phyloP scores from a whole-genome alignment of 306 rosid genomes.

The Oxytropis ochrocephala region DNA sequence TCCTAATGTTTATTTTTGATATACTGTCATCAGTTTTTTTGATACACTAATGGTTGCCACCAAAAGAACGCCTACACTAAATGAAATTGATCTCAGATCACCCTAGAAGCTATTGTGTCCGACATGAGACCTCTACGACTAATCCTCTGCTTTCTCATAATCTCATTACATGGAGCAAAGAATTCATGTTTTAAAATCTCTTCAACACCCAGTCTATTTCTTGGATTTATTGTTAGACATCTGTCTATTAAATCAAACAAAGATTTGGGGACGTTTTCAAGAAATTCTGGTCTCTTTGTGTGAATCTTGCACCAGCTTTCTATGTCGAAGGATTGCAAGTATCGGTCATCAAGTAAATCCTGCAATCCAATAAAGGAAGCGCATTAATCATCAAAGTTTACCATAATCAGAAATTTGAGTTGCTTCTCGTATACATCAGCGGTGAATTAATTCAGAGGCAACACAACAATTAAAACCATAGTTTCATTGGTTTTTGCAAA shows the following conservation, averaged over 20 bases:
- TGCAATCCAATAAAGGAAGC: constrained; percentile 24
- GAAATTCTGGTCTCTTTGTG: constrained; percentile 51
- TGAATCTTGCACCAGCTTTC: constrained; percentile 52
- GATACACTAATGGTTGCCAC: neutral
- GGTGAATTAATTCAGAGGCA: neutral
- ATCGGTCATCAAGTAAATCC: constrained; percentile 43
- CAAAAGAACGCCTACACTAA: neutral
- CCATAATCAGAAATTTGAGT: neutral
- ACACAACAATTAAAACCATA: neutral
- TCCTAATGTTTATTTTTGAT: no score
- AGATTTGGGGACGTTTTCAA: constrained; percentile 36
- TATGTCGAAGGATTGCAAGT: constrained; percentile 35
- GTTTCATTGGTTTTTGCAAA: neutral
- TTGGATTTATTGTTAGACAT: constrained; percentile 61
- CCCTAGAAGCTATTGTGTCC: constrained; percentile 3
- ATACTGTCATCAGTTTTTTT: no score
- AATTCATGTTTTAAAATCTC: constrained; percentile 61
- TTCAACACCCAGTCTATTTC: constrained; percentile 52
- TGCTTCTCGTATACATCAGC: neutral
- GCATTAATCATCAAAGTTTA: neutral
- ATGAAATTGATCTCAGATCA: constrained; percentile 1
- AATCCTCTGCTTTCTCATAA: constrained; percentile 37
- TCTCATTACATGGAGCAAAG: constrained; percentile 40
- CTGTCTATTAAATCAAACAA: constrained; percentile 59
- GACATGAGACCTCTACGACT: constrained; percentile 15